phyloP scores from a whole-genome alignment of 805 yeast genomes.

The Saturnispora kantuleensis region DNA sequence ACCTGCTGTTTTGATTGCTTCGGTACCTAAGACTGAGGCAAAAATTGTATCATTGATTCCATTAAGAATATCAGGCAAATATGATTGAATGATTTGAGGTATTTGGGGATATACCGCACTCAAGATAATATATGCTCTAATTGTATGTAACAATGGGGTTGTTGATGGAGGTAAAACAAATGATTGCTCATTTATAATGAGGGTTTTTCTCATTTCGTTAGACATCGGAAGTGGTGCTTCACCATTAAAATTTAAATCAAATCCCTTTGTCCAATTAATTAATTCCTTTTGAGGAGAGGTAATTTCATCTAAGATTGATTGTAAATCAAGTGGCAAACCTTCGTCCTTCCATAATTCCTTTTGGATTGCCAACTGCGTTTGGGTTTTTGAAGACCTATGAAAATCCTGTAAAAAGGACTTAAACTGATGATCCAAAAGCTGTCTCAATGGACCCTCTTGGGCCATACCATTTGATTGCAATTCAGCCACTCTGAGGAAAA shows the following conservation, averaged over 20 bases:
- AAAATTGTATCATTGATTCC: conserved; percentile 45
- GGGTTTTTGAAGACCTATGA: conserved; percentile 41
- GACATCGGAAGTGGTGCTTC: conserved; percentile 9
- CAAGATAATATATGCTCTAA: conserved; percentile 48
- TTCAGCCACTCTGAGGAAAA: conserved; percentile 78
- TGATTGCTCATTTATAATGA: conserved; percentile 42
- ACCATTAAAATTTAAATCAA: conserved; percentile 18
- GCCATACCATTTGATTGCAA: conserved; percentile 57
- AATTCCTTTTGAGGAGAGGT: conserved; percentile 32
- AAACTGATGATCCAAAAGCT: conserved; percentile 57
- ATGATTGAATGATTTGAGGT: conserved; percentile 22
- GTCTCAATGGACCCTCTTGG: conserved; percentile 49
- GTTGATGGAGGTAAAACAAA: conserved; percentile 50
- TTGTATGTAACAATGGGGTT: conserved; percentile 28
- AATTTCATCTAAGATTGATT: conserved; percentile 40
- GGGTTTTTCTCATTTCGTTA: conserved; percentile 20
- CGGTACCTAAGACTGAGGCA: conserved; percentile 60
- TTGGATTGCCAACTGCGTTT: conserved; percentile 42
- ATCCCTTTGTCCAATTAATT: conserved; percentile 39
- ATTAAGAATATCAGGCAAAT: conserved; percentile 33
- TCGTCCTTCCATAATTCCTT: conserved; percentile 75
- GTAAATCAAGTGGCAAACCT: conserved; percentile 40
- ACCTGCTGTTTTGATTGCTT: conserved; percentile 68
- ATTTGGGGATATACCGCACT: conserved; percentile 43
- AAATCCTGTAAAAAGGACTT: conserved; percentile 46